These are phyloP conservation scores for Cordyceps militaris DNA, from an alignment of 2,329 filamentous ascomycete species.

Conservation along the genomic window DNA sequence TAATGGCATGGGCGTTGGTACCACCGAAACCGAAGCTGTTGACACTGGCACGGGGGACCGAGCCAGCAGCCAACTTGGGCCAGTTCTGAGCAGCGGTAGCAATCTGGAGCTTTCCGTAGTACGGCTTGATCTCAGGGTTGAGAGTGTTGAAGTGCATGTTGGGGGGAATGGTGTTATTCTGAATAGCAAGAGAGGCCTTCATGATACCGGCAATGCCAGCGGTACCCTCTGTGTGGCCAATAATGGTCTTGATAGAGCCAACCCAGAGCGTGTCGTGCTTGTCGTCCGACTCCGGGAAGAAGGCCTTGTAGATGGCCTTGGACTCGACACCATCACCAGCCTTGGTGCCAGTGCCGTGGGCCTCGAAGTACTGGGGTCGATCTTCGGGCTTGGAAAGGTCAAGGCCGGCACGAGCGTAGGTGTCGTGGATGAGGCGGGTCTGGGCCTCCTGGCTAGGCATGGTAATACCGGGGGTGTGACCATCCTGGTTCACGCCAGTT, in stretches of 20 bases:
- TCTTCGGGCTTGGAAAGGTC: constrained; percentile 22
- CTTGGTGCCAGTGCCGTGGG: constrained; percentile 26
- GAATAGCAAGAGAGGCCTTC: constrained; percentile 40
- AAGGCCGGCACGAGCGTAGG: constrained; percentile 32
- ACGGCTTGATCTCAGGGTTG: constrained; percentile 33
- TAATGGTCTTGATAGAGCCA: constrained; percentile 40
- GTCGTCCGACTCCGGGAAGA: constrained; percentile 23
- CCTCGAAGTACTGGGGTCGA: constrained; percentile 37
- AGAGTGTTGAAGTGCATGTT: constrained; percentile 41
- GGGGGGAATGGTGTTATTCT: constrained; percentile 37
- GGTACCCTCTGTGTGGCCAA: constrained; percentile 42
- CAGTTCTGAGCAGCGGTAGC: constrained; percentile 13
- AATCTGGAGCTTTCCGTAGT: constrained; percentile 16
- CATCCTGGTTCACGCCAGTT: constrained; percentile 46
- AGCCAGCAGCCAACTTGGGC: constrained; percentile 7
- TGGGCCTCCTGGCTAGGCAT: constrained; percentile 43
- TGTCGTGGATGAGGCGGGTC: constrained; percentile 29
- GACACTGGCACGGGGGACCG: constrained; percentile 25
- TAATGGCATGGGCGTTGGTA: constrained; percentile 32
- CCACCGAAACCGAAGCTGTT: constrained; percentile 38
- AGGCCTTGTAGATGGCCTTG: constrained; percentile 36
- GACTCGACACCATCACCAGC: constrained; percentile 46
- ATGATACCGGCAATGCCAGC: constrained; percentile 41
- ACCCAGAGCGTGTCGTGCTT: constrained; percentile 23
- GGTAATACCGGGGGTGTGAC: constrained; percentile 47